Evolutionary conservation across 192 early-diverging fungal genomes (phyloP).

Genomic region (Podochytrium sp.): DNA sequence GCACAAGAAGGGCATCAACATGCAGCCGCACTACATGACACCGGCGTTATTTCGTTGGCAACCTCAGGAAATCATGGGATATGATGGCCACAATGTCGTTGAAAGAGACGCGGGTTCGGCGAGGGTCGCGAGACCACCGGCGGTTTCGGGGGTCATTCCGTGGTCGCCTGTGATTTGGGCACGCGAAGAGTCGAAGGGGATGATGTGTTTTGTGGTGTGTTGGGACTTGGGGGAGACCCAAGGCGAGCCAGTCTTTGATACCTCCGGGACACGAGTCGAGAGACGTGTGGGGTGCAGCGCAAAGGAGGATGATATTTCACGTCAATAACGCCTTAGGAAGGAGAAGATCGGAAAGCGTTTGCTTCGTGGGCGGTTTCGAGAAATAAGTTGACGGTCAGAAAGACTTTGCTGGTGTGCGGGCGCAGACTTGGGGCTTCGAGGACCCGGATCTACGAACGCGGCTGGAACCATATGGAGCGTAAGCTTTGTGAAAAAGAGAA

Average conservation of each 20-base stretch:
- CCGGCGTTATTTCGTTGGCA: no score
- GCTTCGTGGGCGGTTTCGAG: slow-evolving; percentile 76
- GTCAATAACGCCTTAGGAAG: slow-evolving; percentile 81
- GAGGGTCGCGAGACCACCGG: slow-evolving; percentile 50
- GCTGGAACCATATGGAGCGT: slow-evolving; percentile 4
- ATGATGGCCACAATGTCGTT: slow-evolving; percentile 67
- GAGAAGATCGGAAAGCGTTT: slow-evolving; percentile 84
- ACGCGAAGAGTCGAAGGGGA: slow-evolving; percentile 48
- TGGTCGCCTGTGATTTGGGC: background rate
- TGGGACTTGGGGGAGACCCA: slow-evolving; percentile 52
- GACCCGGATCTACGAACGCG: slow-evolving; percentile 42
- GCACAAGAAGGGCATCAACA: no score
- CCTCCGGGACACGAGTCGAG: slow-evolving; percentile 81
- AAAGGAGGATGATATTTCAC: slow-evolving; percentile 78
- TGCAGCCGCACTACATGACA: no score
- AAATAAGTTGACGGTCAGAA: slow-evolving; percentile 93
- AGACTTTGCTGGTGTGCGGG: slow-evolving; percentile 69
- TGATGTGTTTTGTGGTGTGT: slow-evolving; percentile 23
- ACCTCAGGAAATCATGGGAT: no score
- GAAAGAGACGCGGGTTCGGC: slow-evolving; percentile 55
- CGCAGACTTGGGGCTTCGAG: slow-evolving; percentile 85
- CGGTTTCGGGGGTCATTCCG: slow-evolving; percentile 59
- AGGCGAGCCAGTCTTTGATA: slow-evolving; percentile 92
- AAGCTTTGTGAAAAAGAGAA: background rate
- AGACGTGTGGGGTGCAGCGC: slow-evolving; percentile 89